Conservation (phyloP, 2,329 filamentous ascomycete species). For the Venturia carpophila region DNA sequence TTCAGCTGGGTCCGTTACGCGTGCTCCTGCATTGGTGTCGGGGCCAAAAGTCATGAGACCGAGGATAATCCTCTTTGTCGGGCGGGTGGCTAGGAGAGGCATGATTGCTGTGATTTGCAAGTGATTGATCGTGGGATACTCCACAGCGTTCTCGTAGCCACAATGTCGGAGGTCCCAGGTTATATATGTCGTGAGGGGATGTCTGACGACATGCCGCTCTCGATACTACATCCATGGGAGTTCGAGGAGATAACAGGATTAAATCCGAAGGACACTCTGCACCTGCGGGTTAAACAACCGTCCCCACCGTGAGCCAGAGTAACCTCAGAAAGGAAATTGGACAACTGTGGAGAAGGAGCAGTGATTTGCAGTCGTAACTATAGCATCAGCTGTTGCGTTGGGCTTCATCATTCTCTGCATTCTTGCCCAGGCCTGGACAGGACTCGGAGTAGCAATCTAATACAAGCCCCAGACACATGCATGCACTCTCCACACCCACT, state of each 20-base stretch:
- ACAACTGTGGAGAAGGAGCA: neutral
- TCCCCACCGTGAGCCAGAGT: neutral
- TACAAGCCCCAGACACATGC: neutral
- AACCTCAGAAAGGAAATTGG: neutral
- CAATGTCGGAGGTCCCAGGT: neutral
- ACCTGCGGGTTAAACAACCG: neutral
- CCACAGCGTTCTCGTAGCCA: neutral
- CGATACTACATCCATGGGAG: neutral
- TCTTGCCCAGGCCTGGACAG: neutral
- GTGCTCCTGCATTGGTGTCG: conserved; percentile 53
- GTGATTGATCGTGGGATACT: neutral
- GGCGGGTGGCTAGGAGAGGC: conserved; percentile 31
- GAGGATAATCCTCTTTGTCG: conserved; percentile 60
- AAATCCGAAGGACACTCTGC: neutral
- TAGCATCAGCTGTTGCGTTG: neutral
- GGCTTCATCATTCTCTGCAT: no score
- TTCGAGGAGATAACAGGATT: neutral
- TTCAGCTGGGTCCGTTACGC: conserved; percentile 62
- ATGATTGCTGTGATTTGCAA: conserved; percentile 21
- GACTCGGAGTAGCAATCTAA: neutral
- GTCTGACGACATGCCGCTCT: neutral
- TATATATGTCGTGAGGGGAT: neutral
- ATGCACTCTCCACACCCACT: neutral
- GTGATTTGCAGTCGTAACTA: neutral
- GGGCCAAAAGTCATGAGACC: conserved; percentile 73